Evolutionary conservation across 495 filamentous ascomycete species (phyloP).

Genomic region (Tuber magnatum): DNA sequence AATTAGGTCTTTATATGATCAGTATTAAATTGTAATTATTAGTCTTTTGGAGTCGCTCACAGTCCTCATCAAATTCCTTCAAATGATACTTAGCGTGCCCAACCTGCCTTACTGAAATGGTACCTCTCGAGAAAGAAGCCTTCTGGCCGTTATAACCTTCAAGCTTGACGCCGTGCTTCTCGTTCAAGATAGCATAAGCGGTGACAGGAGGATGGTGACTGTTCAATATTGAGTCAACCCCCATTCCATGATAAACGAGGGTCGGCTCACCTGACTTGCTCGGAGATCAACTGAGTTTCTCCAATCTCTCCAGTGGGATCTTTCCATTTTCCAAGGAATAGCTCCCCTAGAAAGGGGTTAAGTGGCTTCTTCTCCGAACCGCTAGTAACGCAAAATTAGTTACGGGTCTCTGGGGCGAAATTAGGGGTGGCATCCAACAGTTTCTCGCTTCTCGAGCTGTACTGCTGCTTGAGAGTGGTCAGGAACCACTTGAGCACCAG

Average conservation of each 20-base stretch:
- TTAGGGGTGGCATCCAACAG: slow-evolving; percentile 35
- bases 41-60: slow-evolving; percentile 12
- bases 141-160: slow-evolving; percentile 98
- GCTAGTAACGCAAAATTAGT: slow-evolving; percentile 24
- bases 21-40: not conserved
- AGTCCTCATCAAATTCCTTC: slow-evolving; percentile 48
- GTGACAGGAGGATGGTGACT: slow-evolving; percentile 98
- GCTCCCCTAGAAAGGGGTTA: slow-evolving; percentile 83
- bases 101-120: slow-evolving; percentile 93
- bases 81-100: slow-evolving; percentile 65
- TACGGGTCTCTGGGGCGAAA: not conserved
- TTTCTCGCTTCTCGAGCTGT: slow-evolving; percentile 84
- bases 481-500: slow-evolving; percentile 96
- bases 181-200: slow-evolving; percentile 84
- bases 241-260: not conserved
- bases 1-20: slow-evolving; percentile 56
- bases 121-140: slow-evolving; percentile 73
- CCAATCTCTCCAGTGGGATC: slow-evolving; percentile 52
- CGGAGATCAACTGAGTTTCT: slow-evolving; percentile 51
- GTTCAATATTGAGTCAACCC: slow-evolving; percentile 24
- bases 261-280: slow-evolving; percentile 64
- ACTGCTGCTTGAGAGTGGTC: slow-evolving; percentile 89
- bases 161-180: slow-evolving; percentile 72
- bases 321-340: slow-evolving; percentile 84
- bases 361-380: slow-evolving; percentile 96